Evolutionary conservation across 2,329 filamentous ascomycete species (phyloP), one percentile per base, ranked within the genome.

Genomic region (Colletotrichum salicis): DNA sequence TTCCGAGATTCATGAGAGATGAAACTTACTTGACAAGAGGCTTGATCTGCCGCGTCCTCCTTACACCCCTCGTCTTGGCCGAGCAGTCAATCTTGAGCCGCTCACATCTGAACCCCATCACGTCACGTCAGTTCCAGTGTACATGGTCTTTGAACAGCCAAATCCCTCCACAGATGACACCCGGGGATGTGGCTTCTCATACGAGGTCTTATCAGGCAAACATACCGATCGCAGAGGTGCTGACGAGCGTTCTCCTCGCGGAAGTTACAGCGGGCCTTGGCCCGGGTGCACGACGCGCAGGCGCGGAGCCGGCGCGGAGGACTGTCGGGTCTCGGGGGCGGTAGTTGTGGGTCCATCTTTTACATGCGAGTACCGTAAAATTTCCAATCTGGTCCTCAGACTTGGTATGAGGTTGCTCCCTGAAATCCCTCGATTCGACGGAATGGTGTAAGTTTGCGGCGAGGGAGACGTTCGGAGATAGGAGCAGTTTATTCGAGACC

Each of bases 11-110:
- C 27, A 29, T 29, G 27, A 4, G 27, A 29, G 27, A 29, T 29
- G 27, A 29, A 29, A 29, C 27, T 65, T 74, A 81, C 79, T 74
- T 78, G 27, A 74, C 74, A 24, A 75, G 59, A 13, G 73, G 74
- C 45, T 77, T 76, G 37, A 81, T 76, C 57, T 78, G 79, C 19
- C 80, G 76, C 7, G 80, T 76, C 67, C 76, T 81, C 64, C 80
- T 77, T 60, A 82, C 59, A 22, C 77, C 74, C 54, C 70, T 78
- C 6, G 76, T 74, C 73, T 80, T 81, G 2, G 76, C 76, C 4
- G 65, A 56, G 64, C 81, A 82, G 5, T 76, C 74, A 4, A 77
- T 77, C 3, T 74, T 75, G 41, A 79, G 64, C 60, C 75, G 71
- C 35, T 79, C 73, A 54, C 79, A 82, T 61, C 76, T 48, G 7